These are phyloP conservation scores for Senecio squalidus DNA, from an alignment of 140 eudicot species.

Conservation along the genomic window DNA sequence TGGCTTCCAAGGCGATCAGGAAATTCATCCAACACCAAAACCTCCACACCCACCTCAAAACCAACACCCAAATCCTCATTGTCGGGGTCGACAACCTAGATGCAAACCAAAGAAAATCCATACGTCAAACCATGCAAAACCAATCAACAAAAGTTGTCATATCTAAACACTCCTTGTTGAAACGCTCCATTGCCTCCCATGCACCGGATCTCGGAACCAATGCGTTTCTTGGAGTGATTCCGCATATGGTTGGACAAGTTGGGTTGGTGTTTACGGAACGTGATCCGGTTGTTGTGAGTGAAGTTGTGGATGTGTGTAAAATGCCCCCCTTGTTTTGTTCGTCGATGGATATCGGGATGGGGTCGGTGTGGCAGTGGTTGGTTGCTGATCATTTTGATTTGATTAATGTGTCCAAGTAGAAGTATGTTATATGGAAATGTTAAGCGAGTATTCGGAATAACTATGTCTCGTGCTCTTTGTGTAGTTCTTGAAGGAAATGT, in stretches of 20 bases:
- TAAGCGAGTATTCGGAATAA: too few relatives aligned
- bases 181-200: constrained; percentile 41
- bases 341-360: constrained; percentile 28
- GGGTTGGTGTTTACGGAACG: constrained; percentile 15
- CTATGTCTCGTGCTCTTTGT: too few relatives aligned
- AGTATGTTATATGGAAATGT: too few relatives aligned
- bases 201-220: constrained; percentile 48
- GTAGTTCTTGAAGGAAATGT: too few relatives aligned
- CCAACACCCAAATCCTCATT: constrained; percentile 38
- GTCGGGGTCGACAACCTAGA: constrained; percentile 58
- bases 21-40: constrained; percentile 17
- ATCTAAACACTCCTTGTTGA: constrained; percentile 71
- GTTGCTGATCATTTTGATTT: constrained; percentile 15
- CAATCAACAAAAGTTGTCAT: constrained; percentile 48
- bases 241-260: constrained; percentile 47
- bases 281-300: constrained; percentile 24
- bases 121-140: constrained; percentile 40
- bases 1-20: constrained; percentile 32
- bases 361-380: constrained; percentile 28
- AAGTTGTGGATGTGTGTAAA: constrained; percentile 8
- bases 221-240: constrained; percentile 34
- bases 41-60: constrained; percentile 29
- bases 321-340: constrained; percentile 27
- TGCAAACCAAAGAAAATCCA: constrained; percentile 49
- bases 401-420: background rate